A percentile compares a stretch with the other conserved stretches of the same genome.
phyloP scores from a whole-genome alignment of 2,329 filamentous ascomycete species.

The Ascochyta clinopodiicola region DNA sequence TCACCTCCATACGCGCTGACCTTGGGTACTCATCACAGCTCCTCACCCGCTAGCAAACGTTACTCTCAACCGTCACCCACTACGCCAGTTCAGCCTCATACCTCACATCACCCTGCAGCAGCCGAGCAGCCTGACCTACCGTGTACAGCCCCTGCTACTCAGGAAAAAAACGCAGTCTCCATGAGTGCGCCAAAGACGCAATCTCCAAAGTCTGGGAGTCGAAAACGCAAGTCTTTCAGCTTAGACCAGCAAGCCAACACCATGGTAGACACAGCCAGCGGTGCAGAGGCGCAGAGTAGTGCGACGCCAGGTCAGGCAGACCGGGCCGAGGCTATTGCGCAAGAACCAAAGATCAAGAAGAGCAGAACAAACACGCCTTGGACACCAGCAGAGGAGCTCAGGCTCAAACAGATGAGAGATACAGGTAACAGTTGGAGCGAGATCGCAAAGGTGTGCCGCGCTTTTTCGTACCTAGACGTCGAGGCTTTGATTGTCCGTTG shows the following conservation, averaged over 20 bases:
- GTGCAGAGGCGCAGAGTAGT: constrained; percentile 24
- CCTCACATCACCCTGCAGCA: constrained; percentile 26
- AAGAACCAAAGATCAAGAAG: constrained; percentile 72
- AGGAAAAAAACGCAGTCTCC: constrained; percentile 27
- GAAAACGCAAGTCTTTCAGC: constrained; percentile 46
- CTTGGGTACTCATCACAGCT: constrained; percentile 43
- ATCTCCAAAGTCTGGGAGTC: not conserved
- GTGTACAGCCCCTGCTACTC: constrained; percentile 37
- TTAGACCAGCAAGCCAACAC: constrained; percentile 31
- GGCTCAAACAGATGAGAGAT: constrained; percentile 93
- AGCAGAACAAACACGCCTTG: constrained; percentile 98
- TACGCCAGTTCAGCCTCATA: constrained; percentile 40
- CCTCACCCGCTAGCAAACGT: constrained; percentile 52
- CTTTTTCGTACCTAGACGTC: not conserved
- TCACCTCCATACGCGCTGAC: constrained; percentile 37
- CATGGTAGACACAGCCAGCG: constrained; percentile 30
- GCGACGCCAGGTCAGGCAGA: constrained; percentile 33
- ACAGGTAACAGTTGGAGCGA: constrained; percentile 95
- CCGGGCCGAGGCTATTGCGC: constrained; percentile 32
- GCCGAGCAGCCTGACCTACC: constrained; percentile 37
- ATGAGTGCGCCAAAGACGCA: constrained; percentile 28
- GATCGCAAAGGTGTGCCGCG: constrained; percentile 80
- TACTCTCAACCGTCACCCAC: constrained; percentile 52
- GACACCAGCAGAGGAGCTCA: constrained; percentile 92
- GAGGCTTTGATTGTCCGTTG: not conserved